Conservation (phyloP, 805 yeast species). For the Teunomyces cretensis region DNA sequence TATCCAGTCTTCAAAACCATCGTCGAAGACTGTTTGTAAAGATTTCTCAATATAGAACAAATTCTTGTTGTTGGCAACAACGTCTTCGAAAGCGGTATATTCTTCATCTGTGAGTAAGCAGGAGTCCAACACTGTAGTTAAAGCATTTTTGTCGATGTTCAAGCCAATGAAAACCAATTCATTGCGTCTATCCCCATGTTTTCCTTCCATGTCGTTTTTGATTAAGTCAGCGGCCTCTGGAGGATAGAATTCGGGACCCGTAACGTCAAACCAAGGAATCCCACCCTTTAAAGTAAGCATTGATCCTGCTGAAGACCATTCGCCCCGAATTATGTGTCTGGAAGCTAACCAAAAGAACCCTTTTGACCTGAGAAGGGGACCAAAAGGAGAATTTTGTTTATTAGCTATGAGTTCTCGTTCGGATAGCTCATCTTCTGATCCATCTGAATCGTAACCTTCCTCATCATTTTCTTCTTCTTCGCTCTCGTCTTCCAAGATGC, state of each 20-base stretch:
- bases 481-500: conserved; percentile 14
- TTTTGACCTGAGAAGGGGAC: conserved; percentile 39
- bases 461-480: conserved; percentile 8
- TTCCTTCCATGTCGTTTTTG: conserved; percentile 36
- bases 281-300: conserved; percentile 44
- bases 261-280: conserved; percentile 42
- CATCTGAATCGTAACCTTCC: conserved; percentile 12
- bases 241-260: conserved; percentile 33
- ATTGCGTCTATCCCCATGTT: conserved; percentile 44
- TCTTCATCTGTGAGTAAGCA: conserved; percentile 44
- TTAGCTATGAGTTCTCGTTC: conserved; percentile 29
- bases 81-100: conserved; percentile 23
- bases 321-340: conserved; percentile 39
- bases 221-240: conserved; percentile 28
- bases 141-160: conserved; percentile 24
- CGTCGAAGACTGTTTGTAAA: conserved; percentile 30
- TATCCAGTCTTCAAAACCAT: conserved; percentile 48
- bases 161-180: conserved; percentile 48
- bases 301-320: conserved; percentile 46
- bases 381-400: conserved; percentile 36
- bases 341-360: conserved; percentile 49
- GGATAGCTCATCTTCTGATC: conserved; percentile 13
- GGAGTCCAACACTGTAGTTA: conserved; percentile 31
- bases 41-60: conserved; percentile 28
- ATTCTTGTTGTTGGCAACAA: conserved; percentile 25